Percentiles rank a stretch among this genome's conserved stretches.
These are phyloP conservation scores for Apostasia shenzhenica DNA, from an alignment of 106 monocot species.

Conservation along the genomic window DNA sequence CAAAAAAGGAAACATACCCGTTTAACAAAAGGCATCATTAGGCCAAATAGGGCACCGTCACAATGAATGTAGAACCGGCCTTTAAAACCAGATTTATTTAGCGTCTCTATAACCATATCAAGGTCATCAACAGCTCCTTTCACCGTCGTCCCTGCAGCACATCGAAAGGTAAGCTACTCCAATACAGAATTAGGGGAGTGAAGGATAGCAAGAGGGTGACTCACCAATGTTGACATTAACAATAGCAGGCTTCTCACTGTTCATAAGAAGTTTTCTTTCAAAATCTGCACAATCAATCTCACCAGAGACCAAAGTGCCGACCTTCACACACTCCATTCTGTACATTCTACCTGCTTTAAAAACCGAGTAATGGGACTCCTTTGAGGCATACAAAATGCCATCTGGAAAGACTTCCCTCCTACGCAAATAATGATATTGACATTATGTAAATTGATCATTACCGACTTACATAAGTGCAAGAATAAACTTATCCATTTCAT, in stretches of 20 bases:
- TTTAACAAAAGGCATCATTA: conserved; percentile 90
- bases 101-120: conserved; percentile 63
- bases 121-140: conserved; percentile 71
- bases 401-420: conserved; percentile 51
- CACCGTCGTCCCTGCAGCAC: conserved; percentile 33
- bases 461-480: not conserved
- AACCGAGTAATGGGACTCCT: conserved; percentile 48
- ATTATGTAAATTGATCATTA: too few species aligned
- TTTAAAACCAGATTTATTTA: conserved; percentile 69
- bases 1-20: conserved; percentile 28
- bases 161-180: not conserved
- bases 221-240: conserved; percentile 54
- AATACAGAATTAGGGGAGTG: not conserved
- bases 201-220: conserved; percentile 12
- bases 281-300: conserved; percentile 51
- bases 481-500: not conserved
- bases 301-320: conserved; percentile 39
- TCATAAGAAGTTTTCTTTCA: conserved; percentile 25
- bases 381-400: conserved; percentile 43
- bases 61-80: conserved; percentile 93
- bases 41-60: conserved; percentile 84
- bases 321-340: conserved; percentile 40
- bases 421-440: not conserved
- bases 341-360: conserved; percentile 54
- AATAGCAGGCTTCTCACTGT: conserved; percentile 41